Evolutionary conservation across 2,329 filamentous ascomycete species (phyloP), one percentile per base, ranked within the genome.

Genomic region (Colletotrichum sp.): DNA sequence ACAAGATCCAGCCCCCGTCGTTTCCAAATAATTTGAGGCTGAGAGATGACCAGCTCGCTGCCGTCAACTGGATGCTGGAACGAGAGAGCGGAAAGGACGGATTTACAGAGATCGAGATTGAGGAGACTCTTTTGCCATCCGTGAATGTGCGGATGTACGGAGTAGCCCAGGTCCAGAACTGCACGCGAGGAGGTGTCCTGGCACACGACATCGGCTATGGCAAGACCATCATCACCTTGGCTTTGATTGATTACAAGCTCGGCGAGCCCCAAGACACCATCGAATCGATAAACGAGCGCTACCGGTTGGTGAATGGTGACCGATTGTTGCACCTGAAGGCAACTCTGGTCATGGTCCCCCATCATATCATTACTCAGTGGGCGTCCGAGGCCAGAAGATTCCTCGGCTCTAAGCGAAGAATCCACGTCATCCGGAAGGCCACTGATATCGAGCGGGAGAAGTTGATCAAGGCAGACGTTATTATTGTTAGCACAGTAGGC

Each of bases 201-300:
- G 86, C 86, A 2, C 86, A 88, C 59, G 83, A 87, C 32, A 84
- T 88, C 16, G 87, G 87, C 18, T 88, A 84, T 68, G 86, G 87
- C 2, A 88, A 88, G 79, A 88, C 87, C 0, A 81, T 87, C 6
- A 79, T 87, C 30, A 83, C 80, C 7, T 81, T 88, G 15, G 85
- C 82, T 3, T 79, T 87, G 6, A 80, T 87, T 9, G 82, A 84
- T 28, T 74, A 72, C 9, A 81, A 61, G 7, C 28, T 36, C 18
- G 80, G 18, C 82, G 18, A 21, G 34, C 36, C 30, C 3, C 39
- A 21, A 18, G 71, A 84, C 64, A 26, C 64, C 3, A n/a, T 5
- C 0, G 16, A 74, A 1, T 83, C 81, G 13, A 63, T 80, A 7
- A 3, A 34, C 0, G 52, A 79, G 12, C 77, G 83, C 5, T 24